phyloP scores from a whole-genome alignment of 208 protist genomes.

The Borovskyia barvae region DNA sequence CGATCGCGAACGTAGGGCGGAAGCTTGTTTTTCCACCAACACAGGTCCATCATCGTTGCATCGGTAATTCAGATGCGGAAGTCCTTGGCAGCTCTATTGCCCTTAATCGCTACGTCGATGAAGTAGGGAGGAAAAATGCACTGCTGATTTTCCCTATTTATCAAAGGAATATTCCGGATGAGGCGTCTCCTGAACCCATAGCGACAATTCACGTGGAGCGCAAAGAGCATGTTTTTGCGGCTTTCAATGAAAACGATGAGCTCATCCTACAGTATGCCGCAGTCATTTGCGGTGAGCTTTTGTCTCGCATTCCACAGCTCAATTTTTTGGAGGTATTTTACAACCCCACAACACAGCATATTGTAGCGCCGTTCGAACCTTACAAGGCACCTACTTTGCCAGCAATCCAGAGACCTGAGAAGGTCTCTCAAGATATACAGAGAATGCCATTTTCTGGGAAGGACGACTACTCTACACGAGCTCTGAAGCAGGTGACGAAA shows the following conservation, averaged over 20 bases:
- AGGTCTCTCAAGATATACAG: background rate
- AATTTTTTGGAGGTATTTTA: conserved; percentile 79
- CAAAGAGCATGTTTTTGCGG: conserved; percentile 38
- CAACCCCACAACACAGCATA: conserved; percentile 85
- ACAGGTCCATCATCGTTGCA: conserved; percentile 63
- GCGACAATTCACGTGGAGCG: conserved; percentile 78
- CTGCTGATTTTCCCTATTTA: conserved; percentile 79
- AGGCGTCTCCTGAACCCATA: conserved; percentile 8
- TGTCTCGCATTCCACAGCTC: conserved; percentile 71
- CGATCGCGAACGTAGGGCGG: conserved; percentile 73
- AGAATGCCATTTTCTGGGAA: background rate
- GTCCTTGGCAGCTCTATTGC: conserved; percentile 85
- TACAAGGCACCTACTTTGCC: conserved; percentile 22
- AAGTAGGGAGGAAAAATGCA: conserved; percentile 31
- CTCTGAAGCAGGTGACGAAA: conserved; percentile 4
- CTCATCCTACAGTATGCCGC: conserved; percentile 53
- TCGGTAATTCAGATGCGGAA: conserved; percentile 69
- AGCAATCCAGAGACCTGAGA: conserved; percentile 1
- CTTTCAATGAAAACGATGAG: conserved; percentile 70
- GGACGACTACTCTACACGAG: conserved; percentile 2
- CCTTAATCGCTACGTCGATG: conserved; percentile 62
- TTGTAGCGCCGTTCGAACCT: conserved; percentile 72
- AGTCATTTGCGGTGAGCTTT: conserved; percentile 67
- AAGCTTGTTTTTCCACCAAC: conserved; percentile 76
- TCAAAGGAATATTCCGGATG: conserved; percentile 5